phyloP scores from a whole-genome alignment of 2,329 filamentous ascomycete genomes.

The Trichoderma arundinaceum region DNA sequence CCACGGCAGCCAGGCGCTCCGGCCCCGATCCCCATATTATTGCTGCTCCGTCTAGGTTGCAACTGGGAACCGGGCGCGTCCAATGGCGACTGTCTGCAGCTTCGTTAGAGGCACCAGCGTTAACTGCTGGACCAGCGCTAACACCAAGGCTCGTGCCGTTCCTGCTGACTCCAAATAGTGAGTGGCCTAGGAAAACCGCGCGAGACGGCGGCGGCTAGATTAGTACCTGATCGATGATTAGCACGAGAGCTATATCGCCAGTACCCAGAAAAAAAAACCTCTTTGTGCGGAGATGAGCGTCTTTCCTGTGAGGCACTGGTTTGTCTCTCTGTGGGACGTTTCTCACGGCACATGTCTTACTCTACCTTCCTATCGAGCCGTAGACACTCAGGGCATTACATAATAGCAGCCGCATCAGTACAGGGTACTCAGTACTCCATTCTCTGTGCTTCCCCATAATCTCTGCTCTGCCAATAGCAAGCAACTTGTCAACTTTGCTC shows the following conservation, averaged over 20 bases:
- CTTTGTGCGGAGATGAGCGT: neutral
- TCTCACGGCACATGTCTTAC: neutral
- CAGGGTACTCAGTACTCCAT: neutral
- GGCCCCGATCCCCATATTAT: conserved; percentile 23
- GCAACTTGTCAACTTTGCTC: too few relatives aligned
- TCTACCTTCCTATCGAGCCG: neutral
- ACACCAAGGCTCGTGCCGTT: conserved; percentile 32
- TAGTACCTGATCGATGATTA: conserved; percentile 1
- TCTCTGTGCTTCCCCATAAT: neutral
- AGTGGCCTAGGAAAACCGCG: neutral
- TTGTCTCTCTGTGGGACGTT: neutral
- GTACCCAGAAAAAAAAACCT: neutral
- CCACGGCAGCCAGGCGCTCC: conserved; percentile 18
- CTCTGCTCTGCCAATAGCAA: neutral
- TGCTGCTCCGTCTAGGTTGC: neutral
- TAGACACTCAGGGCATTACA: too few relatives aligned
- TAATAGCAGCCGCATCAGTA: neutral
- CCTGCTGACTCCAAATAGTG: conserved; percentile 18
- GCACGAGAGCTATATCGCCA: neutral
- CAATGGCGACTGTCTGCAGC: conserved; percentile 5
- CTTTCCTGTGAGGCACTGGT: neutral
- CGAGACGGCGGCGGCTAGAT: neutral
- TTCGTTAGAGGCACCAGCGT: conserved; percentile 7
- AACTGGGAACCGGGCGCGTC: neutral
- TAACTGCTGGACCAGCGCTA: conserved; percentile 25